Base-by-base conservation (phyloP, 495 filamentous ascomycete species). In the Neurospora discreta region DNA sequence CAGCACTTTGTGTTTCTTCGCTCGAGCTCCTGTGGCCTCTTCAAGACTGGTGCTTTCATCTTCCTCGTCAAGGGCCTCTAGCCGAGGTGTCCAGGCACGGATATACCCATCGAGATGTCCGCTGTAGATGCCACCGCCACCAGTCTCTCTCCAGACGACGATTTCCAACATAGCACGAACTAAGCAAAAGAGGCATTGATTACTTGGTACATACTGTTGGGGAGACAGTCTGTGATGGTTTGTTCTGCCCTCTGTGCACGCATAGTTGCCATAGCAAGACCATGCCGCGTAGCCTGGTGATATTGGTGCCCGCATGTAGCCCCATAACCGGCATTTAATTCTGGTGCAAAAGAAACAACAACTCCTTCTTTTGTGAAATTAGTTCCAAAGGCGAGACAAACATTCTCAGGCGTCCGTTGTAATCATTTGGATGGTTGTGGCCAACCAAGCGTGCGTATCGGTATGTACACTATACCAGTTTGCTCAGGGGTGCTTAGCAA, bases 281-380 rank as follows among this genome's bases (percentile, higher is more conserved):
- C 0, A 89, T 88, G 8, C 88, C 85, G 40, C 87, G 83, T 15
- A 97, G 81, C 26, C 89, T 86, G 71, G 91, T 92, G 23, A 94
- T 74, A 39, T 93, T 83, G n/a, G 82, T 85, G 0, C 93, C 93
- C 73, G 93, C 88, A 58, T 90, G 88, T 3, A 95, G 81, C 73
- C 92, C 90, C 73, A 92, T 89, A 76, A 90, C 86, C 33, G 96
- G 82, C 9, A 97, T 89, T 77, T 94, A 92, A 68, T 84, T 87
- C 73, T 91, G 89, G 71, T 93, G 95, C 0, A 92, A 82, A 90
- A 95, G 33, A 6, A 60, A 60, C 26, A 33, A 16, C 3, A 30
- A 16, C 2, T 16, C 15, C 52, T 60, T 26, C 23, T 60, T 30
- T 30, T 26, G 70, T 93, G 86, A 4, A 97, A 82, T 3, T 91